Conservation (phyloP, 164 flowering plant species). For the Vitis cinerea region DNA sequence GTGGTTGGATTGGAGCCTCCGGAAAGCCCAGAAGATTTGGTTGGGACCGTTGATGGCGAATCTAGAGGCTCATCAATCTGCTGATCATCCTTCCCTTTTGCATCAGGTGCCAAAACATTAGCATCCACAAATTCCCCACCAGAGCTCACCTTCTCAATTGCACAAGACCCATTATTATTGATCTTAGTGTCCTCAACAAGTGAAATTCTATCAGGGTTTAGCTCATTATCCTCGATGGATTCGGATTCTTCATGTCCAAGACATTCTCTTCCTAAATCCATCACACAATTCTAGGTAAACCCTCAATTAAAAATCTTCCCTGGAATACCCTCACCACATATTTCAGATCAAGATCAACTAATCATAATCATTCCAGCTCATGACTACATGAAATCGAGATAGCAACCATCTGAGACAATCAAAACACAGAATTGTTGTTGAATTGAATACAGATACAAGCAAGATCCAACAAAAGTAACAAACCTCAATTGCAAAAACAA, state of each 20-base stretch:
- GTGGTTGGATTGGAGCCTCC: constrained; percentile 23
- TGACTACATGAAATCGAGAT: background rate
- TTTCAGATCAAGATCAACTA: constrained; percentile 25
- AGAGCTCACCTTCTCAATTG: constrained; percentile 9
- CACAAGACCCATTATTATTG: constrained; percentile 32
- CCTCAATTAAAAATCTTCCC: background rate
- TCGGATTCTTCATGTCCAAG: constrained; percentile 18
- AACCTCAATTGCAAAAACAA: background rate
- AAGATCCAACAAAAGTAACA: background rate
- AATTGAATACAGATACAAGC: no score
- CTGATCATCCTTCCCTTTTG: constrained; percentile 14
- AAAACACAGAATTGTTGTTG: no score
- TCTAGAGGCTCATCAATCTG: constrained; percentile 11
- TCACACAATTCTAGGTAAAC: constrained; percentile 5
- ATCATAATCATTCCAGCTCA: constrained; percentile 18
- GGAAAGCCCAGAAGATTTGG: constrained; percentile 19
- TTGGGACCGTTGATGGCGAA: constrained; percentile 7
- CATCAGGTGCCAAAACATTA: background rate
- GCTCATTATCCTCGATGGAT: constrained; percentile 37
- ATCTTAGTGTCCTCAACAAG: constrained; percentile 21
- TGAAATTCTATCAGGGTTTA: constrained; percentile 2
- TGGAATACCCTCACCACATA: background rate
- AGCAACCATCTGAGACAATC: background rate
- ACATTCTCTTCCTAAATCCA: constrained; percentile 46
- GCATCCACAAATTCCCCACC: constrained; percentile 1